phyloP scores from a whole-genome alignment of 83 land plant genomes.

The Picea engelmannii region DNA sequence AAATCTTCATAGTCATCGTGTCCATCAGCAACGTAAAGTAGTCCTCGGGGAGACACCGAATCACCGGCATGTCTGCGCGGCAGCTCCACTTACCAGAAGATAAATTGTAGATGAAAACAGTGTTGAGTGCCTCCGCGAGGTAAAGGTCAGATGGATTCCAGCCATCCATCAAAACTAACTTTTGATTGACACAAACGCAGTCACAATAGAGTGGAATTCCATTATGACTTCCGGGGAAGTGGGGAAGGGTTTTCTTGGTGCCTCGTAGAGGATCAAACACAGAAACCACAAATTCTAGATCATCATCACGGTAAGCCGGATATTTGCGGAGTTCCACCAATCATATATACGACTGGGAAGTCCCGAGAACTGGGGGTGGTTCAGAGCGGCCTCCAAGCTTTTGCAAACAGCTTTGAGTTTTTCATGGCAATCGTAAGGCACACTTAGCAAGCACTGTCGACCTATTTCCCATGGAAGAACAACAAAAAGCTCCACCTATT shows the following conservation, averaged over 20 bases:
- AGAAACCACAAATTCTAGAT: too few species aligned
- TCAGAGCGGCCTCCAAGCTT: too few species aligned
- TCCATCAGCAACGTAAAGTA: too few species aligned
- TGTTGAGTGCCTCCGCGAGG: not conserved
- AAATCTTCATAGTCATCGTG: too few species aligned
- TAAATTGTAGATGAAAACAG: not conserved
- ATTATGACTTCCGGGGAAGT: not conserved
- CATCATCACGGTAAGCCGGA: too few species aligned
- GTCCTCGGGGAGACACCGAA: constrained; percentile 21
- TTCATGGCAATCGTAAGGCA: too few species aligned
- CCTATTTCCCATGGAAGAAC: too few species aligned
- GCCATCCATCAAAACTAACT: constrained; percentile 10
- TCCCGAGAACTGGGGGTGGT: not conserved
- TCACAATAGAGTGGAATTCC: constrained; percentile 1
- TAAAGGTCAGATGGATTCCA: not conserved
- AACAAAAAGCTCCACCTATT: too few species aligned
- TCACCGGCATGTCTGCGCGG: not conserved
- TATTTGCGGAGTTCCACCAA: too few species aligned
- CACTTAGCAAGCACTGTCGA: too few species aligned
- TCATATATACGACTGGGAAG: not conserved
- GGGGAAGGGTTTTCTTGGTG: constrained; percentile 45
- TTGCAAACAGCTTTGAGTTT: too few species aligned
- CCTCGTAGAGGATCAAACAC: too few species aligned
- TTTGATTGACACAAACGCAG: not conserved
- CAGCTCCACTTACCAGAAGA: not conserved